Evolutionary conservation across 2,329 filamentous ascomycete species (phyloP).

Genomic region (Xylaria hypoxylon): DNA sequence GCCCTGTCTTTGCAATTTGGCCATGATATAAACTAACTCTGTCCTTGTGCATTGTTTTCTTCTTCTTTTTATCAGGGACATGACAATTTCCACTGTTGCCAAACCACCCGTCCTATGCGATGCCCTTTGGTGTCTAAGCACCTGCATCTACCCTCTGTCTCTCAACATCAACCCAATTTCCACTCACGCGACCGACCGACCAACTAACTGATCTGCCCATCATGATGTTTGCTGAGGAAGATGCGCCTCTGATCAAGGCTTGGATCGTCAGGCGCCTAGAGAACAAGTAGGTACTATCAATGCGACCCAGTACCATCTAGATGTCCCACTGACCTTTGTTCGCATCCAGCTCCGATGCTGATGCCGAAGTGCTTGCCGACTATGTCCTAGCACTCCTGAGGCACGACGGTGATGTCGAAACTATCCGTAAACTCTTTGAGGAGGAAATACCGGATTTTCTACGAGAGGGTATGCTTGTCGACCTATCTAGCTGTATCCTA

Average conservation of each 20-base stretch:
- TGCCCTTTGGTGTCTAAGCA: slow-evolving; percentile 15
- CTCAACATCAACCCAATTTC: slow-evolving; percentile 8
- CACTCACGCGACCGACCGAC: neutral
- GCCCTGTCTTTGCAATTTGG: neutral
- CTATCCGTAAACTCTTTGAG: slow-evolving; percentile 75
- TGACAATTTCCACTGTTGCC: slow-evolving; percentile 1
- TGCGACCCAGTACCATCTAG: neutral
- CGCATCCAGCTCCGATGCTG: slow-evolving; percentile 76
- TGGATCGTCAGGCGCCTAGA: slow-evolving; percentile 84
- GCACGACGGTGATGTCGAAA: slow-evolving; percentile 73
- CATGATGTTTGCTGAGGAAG: slow-evolving; percentile 73
- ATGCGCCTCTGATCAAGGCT: slow-evolving; percentile 73
- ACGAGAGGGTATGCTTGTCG: slow-evolving; percentile 65
- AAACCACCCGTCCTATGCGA: slow-evolving; percentile 7
- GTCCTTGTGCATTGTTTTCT: slow-evolving; percentile 1
- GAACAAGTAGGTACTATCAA: slow-evolving; percentile 69
- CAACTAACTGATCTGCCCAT: slow-evolving; percentile 36
- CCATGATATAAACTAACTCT: neutral
- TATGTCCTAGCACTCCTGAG: slow-evolving; percentile 83
- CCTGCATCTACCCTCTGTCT: neutral
- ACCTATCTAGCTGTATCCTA: slow-evolving; percentile 7
- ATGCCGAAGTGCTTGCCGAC: slow-evolving; percentile 84
- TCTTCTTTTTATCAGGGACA: neutral
- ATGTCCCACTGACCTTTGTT: slow-evolving; percentile 30
- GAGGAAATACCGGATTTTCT: slow-evolving; percentile 81